Evolutionary conservation across 2,329 filamentous ascomycete species (phyloP).

Genomic region (Colletotrichum agaves): DNA sequence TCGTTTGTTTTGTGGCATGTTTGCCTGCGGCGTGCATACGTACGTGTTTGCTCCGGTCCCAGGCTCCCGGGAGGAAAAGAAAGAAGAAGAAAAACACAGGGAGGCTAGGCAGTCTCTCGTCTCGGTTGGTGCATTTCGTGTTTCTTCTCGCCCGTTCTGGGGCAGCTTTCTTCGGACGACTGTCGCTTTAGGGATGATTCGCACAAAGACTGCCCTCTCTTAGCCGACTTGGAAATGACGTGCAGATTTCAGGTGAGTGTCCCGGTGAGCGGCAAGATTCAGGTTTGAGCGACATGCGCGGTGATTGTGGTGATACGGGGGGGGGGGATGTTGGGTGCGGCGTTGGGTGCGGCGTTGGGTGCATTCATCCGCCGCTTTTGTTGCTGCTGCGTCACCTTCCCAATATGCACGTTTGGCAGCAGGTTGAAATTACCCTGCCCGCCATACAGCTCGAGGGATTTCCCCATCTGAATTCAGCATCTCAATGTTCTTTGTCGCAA

Average conservation of each 20-base stretch:
- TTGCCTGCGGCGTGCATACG: not conserved
- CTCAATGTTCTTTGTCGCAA: too few relatives aligned
- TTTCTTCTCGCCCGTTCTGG: too few relatives aligned
- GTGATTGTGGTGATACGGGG: not conserved
- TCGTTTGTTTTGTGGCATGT: not conserved
- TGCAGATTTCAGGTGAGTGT: conserved; percentile 21
- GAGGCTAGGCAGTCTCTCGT: not conserved
- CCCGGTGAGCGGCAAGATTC: conserved; percentile 10
- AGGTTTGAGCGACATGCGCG: not conserved
- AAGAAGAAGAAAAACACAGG: too few relatives aligned
- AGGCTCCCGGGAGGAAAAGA: not conserved
- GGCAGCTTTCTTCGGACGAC: too few relatives aligned
- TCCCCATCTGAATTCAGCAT: too few relatives aligned
- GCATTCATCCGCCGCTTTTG: too few relatives aligned
- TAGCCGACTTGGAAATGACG: not conserved
- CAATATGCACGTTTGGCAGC: too few relatives aligned
- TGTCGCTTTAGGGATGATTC: not conserved
- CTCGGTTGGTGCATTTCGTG: too few relatives aligned
- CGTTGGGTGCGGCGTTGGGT: too few relatives aligned
- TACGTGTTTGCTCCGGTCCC: conserved; percentile 2
- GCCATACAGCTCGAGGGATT: too few relatives aligned
- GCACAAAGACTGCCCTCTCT: not conserved
- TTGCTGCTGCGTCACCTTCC: too few relatives aligned
- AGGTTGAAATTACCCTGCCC: too few relatives aligned
- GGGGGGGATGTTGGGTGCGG: not conserved